Evolutionary conservation across 331 rosid genomes (phyloP).

Genomic region (Phaseolus coccineus): DNA sequence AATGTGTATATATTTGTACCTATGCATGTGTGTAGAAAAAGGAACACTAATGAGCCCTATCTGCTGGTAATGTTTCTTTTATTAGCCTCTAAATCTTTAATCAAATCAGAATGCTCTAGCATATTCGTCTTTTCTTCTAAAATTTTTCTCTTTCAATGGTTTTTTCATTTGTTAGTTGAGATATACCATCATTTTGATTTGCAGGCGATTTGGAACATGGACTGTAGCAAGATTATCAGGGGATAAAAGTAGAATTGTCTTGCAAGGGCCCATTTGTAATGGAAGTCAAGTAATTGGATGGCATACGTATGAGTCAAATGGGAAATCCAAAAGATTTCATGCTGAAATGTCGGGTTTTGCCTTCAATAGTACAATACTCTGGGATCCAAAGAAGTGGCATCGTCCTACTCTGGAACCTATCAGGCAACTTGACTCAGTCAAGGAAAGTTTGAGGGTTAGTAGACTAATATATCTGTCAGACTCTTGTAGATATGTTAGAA

Average conservation of each 20-base stretch:
- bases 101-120: conserved; percentile 1
- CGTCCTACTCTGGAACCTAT: conserved; percentile 76
- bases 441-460: conserved; percentile 72
- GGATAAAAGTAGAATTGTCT: conserved; percentile 48
- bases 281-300: conserved; percentile 87
- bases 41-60: neutral
- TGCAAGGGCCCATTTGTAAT: conserved; percentile 87
- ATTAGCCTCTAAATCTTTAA: conserved; percentile 16
- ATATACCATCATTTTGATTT: conserved; percentile 39
- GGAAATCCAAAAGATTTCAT: conserved; percentile 66
- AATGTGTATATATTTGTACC: neutral
- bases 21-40: neutral
- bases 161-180: conserved; percentile 29
- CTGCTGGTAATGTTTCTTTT: neutral
- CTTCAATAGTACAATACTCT: conserved; percentile 87
- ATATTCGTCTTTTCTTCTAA: conserved; percentile 6
- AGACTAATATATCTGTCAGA: conserved; percentile 33
- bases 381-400: conserved; percentile 88
- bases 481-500: too few species aligned
- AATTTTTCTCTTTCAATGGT: conserved; percentile 1
- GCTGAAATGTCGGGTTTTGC: conserved; percentile 87
- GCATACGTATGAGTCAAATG: conserved; percentile 63
- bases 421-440: conserved; percentile 68
- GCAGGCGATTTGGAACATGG: conserved; percentile 95
- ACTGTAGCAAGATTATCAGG: conserved; percentile 62